Conservation (phyloP, 2,329 filamentous ascomycete species). For the Rugonectria rugulosa region DNA sequence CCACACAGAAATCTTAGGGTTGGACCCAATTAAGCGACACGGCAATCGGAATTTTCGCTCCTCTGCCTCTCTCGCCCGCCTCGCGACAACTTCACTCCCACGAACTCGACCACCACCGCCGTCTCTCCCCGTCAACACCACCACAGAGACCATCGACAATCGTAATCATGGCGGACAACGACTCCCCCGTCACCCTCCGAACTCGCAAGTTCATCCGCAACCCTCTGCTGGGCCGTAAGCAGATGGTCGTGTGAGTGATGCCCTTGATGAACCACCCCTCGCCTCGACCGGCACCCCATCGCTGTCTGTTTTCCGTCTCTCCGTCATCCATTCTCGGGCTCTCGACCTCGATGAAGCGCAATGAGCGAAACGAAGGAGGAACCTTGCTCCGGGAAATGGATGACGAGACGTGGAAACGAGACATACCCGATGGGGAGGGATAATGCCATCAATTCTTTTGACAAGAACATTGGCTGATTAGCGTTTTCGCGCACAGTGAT, state of each 20-base stretch:
- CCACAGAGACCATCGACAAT: conserved; percentile 45
- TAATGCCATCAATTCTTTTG: conserved; percentile 23
- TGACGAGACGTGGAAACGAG: conserved; percentile 2
- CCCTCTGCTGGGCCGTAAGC: conserved; percentile 97
- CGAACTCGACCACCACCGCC: conserved; percentile 40
- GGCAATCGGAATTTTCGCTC: conserved; percentile 47
- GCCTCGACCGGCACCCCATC: conserved; percentile 17
- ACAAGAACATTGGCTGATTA: conserved; percentile 33
- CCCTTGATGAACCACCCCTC: conserved; percentile 25
- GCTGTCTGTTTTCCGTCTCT: conserved; percentile 6
- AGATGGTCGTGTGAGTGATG: conserved; percentile 97
- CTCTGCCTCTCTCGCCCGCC: conserved; percentile 39
- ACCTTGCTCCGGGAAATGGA: not conserved
- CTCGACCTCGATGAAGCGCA: not conserved
- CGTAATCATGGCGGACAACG: conserved; percentile 87
- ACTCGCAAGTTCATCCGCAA: conserved; percentile 99
- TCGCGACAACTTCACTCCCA: conserved; percentile 43
- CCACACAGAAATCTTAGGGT: conserved; percentile 48
- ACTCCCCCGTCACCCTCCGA: conserved; percentile 82
- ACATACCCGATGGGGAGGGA: conserved; percentile 9
- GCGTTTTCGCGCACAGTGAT: conserved; percentile 69
- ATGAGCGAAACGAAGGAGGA: not conserved
- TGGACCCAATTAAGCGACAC: conserved; percentile 55
- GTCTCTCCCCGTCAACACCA: conserved; percentile 42
- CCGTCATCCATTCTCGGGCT: not conserved